phyloP scores from a whole-genome alignment of 31 red algal species.

The Pterothamnion heteromorphum region DNA sequence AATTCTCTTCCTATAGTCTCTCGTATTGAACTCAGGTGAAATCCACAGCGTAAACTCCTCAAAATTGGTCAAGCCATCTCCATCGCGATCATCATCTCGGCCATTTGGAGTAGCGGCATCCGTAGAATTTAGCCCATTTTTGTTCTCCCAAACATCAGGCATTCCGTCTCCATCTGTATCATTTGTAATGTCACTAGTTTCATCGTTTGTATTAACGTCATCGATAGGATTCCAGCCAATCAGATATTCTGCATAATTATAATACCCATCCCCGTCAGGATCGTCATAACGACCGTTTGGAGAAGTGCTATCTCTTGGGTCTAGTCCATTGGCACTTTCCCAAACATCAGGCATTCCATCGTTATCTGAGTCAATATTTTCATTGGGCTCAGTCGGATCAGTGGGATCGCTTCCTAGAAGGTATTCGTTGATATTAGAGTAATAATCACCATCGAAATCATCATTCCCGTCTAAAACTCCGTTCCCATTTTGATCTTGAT shows the following conservation, averaged over 20 bases:
- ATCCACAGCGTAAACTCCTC: too few relatives aligned
- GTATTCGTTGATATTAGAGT: not conserved
- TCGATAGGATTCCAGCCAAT: not conserved
- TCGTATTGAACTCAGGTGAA: too few relatives aligned
- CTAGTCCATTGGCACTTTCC: not conserved
- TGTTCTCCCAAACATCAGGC: not conserved
- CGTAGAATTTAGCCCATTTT: not conserved
- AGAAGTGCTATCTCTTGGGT: not conserved
- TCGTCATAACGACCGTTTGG: not conserved
- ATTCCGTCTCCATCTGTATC: not conserved
- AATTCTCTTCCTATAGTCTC: too few relatives aligned
- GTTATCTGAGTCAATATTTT: too few relatives aligned
- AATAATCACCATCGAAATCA: not conserved
- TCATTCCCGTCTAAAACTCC: not conserved
- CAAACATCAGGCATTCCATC: not conserved
- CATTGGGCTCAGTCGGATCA: not conserved
- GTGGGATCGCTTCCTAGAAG: not conserved
- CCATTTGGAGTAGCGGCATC: not conserved
- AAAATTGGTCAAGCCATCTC: not conserved
- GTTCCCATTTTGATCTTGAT: not conserved
- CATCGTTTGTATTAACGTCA: not conserved
- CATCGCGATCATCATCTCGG: too few relatives aligned
- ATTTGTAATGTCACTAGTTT: too few relatives aligned
- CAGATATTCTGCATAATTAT: not conserved
- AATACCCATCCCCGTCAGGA: not conserved